Evolutionary conservation across 495 filamentous ascomycete species (phyloP).

Genomic region (Sphaerosporella brunnea): DNA sequence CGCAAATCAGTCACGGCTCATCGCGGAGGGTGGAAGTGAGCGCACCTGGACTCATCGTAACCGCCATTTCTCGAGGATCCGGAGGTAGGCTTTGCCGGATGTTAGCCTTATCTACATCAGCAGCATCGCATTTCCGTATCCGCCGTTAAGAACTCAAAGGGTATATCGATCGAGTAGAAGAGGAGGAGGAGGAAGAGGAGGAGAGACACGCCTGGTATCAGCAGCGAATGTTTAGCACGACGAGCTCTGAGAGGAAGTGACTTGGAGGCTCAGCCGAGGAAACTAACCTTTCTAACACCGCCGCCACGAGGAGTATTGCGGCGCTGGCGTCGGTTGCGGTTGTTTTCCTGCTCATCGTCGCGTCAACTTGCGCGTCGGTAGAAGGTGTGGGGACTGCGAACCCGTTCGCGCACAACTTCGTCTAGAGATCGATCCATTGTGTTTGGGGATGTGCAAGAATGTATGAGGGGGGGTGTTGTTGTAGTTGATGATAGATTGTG

Average conservation of each 20-base stretch:
- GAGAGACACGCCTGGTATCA: slow-evolving; percentile 22
- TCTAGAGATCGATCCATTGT: slow-evolving; percentile 67
- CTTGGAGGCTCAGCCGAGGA: not conserved
- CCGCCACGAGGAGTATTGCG: slow-evolving; percentile 21
- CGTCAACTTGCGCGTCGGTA: no score
- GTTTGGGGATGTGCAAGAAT: no score
- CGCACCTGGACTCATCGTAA: slow-evolving; percentile 7
- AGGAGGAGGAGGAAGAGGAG: slow-evolving; percentile 14
- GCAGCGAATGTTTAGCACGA: not conserved
- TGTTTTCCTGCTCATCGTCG: slow-evolving; percentile 9
- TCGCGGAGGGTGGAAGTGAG: not conserved
- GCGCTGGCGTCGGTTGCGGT: slow-evolving; percentile 12
- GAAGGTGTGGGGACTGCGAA: no score
- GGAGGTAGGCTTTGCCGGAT: slow-evolving; percentile 3
- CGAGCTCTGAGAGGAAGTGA: slow-evolving; percentile 12
- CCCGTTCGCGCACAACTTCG: slow-evolving; percentile 69
- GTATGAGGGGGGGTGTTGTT: no score
- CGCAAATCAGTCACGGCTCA: slow-evolving; percentile 10
- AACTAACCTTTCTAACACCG: slow-evolving; percentile 25
- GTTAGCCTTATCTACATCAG: slow-evolving; percentile 7
- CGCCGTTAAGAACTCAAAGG: no score
- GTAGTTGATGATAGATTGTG: no score
- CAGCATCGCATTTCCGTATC: no score
- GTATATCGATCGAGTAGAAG: not conserved
- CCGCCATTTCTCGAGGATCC: not conserved